These are phyloP conservation scores for Epichloe baconii DNA, from an alignment of 2,329 filamentous ascomycete species.

Conservation along the genomic window DNA sequence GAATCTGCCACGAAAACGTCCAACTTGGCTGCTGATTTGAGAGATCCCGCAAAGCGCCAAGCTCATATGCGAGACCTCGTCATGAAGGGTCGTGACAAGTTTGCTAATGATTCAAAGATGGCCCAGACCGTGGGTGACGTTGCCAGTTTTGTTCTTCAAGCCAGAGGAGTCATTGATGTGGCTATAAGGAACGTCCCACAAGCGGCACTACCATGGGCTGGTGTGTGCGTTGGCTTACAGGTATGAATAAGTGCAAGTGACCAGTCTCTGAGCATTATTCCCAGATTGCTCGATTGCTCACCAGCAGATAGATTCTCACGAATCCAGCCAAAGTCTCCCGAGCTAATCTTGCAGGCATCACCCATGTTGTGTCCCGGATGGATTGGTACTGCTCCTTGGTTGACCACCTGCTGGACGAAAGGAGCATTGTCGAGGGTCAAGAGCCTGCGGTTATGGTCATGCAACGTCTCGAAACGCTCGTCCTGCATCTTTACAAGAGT, in stretches of 20 bases:
- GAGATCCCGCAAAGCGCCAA: constrained; percentile 6
- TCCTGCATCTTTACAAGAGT: constrained; percentile 7
- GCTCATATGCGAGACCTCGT: constrained; percentile 7
- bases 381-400: constrained; percentile 7
- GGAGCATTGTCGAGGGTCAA: constrained; percentile 5
- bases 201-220: constrained; percentile 7
- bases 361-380: constrained; percentile 7
- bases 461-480: constrained; percentile 5
- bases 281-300: not conserved
- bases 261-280: not conserved
- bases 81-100: constrained; percentile 6
- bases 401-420: constrained; percentile 6
- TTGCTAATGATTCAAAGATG: constrained; percentile 6
- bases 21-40: constrained; percentile 3
- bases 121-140: constrained; percentile 7
- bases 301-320: constrained; percentile 5
- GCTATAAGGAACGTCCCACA: constrained; percentile 7
- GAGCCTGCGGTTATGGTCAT: constrained; percentile 4
- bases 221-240: constrained; percentile 8
- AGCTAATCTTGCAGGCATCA: constrained; percentile 5
- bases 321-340: constrained; percentile 6
- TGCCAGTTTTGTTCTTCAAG: constrained; percentile 6
- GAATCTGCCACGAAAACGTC: not conserved
- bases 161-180: constrained; percentile 6
- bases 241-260: not conserved